phyloP scores from a whole-genome alignment of 257 asterid genomes.

The Ilex aquifolium region DNA sequence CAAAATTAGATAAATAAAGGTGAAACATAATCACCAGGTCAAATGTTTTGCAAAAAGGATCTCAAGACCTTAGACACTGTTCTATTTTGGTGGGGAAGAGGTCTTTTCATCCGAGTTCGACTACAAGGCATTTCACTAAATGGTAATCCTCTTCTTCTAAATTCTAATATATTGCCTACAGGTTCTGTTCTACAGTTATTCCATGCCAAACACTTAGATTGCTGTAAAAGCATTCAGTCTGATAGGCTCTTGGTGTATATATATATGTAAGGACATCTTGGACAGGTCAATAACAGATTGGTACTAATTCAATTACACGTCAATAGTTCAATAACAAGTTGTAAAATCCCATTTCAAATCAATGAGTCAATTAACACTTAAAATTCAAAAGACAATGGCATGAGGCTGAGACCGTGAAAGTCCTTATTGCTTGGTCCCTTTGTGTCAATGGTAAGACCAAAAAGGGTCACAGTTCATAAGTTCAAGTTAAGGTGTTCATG shows the following conservation, averaged over 20 bases:
- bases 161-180: neutral
- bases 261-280: no score
- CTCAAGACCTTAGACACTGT: no score
- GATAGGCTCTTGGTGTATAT: no score
- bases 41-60: no score
- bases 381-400: slow-evolving; percentile 6
- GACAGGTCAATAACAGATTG: no score
- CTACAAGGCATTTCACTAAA: slow-evolving; percentile 70
- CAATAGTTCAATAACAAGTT: slow-evolving; percentile 4
- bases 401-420: slow-evolving; percentile 17
- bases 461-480: no score
- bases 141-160: slow-evolving; percentile 37
- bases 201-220: neutral
- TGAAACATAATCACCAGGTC: no score
- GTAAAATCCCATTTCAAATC: no score
- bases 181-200: slow-evolving; percentile 4
- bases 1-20: no score
- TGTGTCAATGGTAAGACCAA: slow-evolving; percentile 3
- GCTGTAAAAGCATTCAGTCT: no score
- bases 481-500: slow-evolving; percentile 15
- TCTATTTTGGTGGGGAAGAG: slow-evolving; percentile 38
- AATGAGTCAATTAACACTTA: neutral
- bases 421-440: slow-evolving; percentile 9
- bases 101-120: slow-evolving; percentile 70
- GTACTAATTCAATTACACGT: no score